These are phyloP conservation scores for Globisporangium nagaii DNA, from an alignment of 352 stramenopile species.

Conservation along the genomic window DNA sequence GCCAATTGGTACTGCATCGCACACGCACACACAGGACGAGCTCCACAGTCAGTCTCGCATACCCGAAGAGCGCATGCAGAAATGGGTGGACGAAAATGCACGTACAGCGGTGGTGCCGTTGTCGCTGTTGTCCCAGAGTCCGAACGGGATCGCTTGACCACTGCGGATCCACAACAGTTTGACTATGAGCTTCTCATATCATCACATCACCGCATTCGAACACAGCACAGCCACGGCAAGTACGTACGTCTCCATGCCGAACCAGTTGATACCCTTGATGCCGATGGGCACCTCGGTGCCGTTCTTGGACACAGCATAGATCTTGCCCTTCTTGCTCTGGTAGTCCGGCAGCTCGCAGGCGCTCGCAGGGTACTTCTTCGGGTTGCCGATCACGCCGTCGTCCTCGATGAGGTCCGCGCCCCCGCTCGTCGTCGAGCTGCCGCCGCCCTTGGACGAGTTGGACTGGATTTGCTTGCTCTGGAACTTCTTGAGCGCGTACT, in stretches of 20 bases:
- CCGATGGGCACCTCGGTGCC: slow-evolving; percentile 43
- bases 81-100: too few species aligned
- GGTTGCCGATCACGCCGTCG: slow-evolving; percentile 65
- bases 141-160: slow-evolving; percentile 55
- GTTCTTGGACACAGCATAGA: slow-evolving; percentile 48
- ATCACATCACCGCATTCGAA: too few species aligned
- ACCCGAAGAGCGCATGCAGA: not conserved
- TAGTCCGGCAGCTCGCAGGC: slow-evolving; percentile 64
- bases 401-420: slow-evolving; percentile 44
- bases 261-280: slow-evolving; percentile 83
- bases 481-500: slow-evolving; percentile 21
- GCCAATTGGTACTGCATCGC: slow-evolving; percentile 58
- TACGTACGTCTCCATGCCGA: slow-evolving; percentile 62
- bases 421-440: slow-evolving; percentile 12
- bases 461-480: slow-evolving; percentile 8
- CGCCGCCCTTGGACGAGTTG: slow-evolving; percentile 7
- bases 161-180: slow-evolving; percentile 12
- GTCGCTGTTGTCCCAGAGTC: slow-evolving; percentile 60
- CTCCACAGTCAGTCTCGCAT: not conserved
- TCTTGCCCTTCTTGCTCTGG: slow-evolving; percentile 57
- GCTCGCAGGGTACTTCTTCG: slow-evolving; percentile 61
- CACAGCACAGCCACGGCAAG: not conserved
- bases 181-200: not conserved
- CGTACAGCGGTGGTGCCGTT: slow-evolving; percentile 64
- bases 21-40: too few species aligned